Base-by-base conservation (phyloP, 805 yeast genomes). In the Wickerhamomyces queroliae region DNA sequence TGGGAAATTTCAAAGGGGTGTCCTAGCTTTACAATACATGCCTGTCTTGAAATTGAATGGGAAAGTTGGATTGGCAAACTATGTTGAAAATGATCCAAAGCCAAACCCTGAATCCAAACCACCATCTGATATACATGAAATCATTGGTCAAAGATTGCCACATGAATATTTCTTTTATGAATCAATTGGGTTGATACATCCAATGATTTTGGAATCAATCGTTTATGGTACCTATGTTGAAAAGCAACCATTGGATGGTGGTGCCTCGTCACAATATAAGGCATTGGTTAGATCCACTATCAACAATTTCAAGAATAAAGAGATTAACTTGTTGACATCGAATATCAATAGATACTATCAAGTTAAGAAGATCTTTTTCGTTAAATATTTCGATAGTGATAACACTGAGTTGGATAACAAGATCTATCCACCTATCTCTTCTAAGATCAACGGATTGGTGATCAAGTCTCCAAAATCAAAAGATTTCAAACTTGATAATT, bases 261-360 rank as follows among this genome's bases (percentile, higher is more conserved):
- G 81, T 2, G 63, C 68, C 8, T 71, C 79, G 16, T 65, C 69
- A 13, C 72, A 82, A 29, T 86, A 83, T 60, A 74, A 70, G 37
- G 59, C 58, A n/a, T 65, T 86, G 45, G 66, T 81, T 11, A 64
- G 61, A 28, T 59, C 61, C 27, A 68, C 74, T 35, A 63, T 70
- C 13, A 72, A 74, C 19, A 47, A 51, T 15, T 58, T 77, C 40
- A 74, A 83, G 40, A 80, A 82, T 39, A 70, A 72, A 49, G 79
- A 80, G 38, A 66, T 86, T 41, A 81, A 82, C 46, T 63, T 86
- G 37, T 62, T 90, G 18, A 77, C 95, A 13, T 80, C 77, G 48
- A 74, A 81, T 20, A 71, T 89, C 50, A 81, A 87, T 46, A 79
- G 98, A 56, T 91, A 86, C 61, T 88, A 79, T 58, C 97, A 90